Conservation (phyloP, 2,329 filamentous ascomycete genomes). For the Zasmidium angulare region DNA sequence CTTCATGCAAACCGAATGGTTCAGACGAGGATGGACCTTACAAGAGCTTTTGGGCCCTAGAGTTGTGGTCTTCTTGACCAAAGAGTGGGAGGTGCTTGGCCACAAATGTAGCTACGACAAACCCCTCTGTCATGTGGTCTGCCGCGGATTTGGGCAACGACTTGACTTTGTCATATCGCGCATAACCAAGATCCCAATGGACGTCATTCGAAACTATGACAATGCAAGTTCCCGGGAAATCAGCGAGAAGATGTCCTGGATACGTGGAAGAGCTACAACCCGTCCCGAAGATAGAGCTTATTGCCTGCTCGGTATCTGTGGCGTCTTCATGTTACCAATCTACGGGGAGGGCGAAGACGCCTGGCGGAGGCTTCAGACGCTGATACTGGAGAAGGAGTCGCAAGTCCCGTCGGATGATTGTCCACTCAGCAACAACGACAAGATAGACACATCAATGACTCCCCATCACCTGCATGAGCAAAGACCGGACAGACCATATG, state of each 20-base stretch:
- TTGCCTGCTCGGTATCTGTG: not conserved
- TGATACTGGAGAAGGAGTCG: not conserved
- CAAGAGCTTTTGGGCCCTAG: conserved; percentile 5
- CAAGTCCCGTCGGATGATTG: too few species aligned
- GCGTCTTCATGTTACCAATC: not conserved
- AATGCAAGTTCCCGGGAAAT: not conserved
- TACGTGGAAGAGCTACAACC: not conserved
- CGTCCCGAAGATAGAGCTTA: not conserved
- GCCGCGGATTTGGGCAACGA: not conserved
- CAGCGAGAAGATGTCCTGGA: conserved; percentile 6
- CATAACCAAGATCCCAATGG: conserved; percentile 5
- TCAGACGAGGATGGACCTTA: conserved; percentile 6
- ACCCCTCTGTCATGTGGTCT: not conserved
- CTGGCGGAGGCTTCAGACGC: not conserved
- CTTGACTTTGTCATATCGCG: not conserved
- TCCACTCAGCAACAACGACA: too few species aligned
- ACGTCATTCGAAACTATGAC: conserved; percentile 4
- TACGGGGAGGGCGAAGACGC: not conserved
- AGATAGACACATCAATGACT: not conserved
- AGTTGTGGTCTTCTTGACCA: conserved; percentile 5
- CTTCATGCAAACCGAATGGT: conserved; percentile 4
- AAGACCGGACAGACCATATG: not conserved
- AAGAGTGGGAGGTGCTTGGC: conserved; percentile 14
- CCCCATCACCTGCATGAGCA: not conserved
- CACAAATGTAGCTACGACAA: conserved; percentile 11